Base-by-base conservation (phyloP, 2,329 filamentous ascomycete species). In the Scedosporium boydii region DNA sequence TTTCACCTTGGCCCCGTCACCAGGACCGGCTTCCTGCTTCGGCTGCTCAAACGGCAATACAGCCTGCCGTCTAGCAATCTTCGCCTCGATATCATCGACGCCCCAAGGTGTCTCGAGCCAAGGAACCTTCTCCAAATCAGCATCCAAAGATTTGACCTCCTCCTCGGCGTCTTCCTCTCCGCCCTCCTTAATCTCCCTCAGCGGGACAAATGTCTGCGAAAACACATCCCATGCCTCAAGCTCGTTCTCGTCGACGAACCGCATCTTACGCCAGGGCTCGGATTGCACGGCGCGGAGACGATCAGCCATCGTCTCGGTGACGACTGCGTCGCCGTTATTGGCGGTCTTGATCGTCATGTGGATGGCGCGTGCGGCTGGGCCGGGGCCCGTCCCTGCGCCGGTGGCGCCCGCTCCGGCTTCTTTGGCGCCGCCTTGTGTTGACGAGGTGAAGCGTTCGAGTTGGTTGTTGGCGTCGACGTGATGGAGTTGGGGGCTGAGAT, bases 401-500 rank as follows among this genome's bases (percentile, higher is more conserved):
- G 67, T 67, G 21, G 71, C 67, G 26, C 74, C 73, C 62, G 73
- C 1, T 41, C 21, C 41, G 9, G 58, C 27, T 60, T 67, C 64
- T 27, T 66, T 67, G 60, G 70, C 69, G 72, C 77, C 69, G 42
- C 76, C 74, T 58, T 74, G 73, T 14, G 72, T 70, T 9, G 75
- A 74, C 12, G 73, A 70, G 14, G 75, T 44, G n/a, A 69, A 68
- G 51, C 80, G 78, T 42, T 89, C 85, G 62, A 90, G 82, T 69
- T 97, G 91, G 57, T 87, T 81, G 56, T 86, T 76, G 3, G 95
- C 93, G 75, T 98, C 95, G 67, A 98, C 82, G 76, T 98, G 92
- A 75, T 96, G 91, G 65, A 96, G 89, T 70, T 97, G 91, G 0
- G 95, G 92, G 3, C 93, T 89, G 70, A 99, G 86, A 71, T 96